Base-by-base conservation (phyloP, 768 basidiomycete species). In the Amanita phalloides region DNA sequence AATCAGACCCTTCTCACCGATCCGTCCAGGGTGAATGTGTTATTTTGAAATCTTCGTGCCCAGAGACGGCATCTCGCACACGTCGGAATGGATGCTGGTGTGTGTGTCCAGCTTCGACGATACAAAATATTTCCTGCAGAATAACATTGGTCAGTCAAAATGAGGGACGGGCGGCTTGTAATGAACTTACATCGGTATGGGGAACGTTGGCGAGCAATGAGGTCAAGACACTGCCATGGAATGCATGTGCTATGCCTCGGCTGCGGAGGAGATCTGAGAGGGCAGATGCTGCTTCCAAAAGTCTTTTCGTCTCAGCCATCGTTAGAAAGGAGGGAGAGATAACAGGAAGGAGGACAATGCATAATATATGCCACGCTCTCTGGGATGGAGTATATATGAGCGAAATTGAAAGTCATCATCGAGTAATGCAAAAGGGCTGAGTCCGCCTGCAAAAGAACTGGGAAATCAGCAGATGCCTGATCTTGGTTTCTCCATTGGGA, bases 11-110 rank as follows among this genome's bases (percentile, higher is more conserved):
- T 42, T 59, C 70, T 52, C 63, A 87, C 88, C 90, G 77, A 60
- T 89, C 87, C 51, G 82, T 88, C 89, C 89, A 90, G n/a, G 89
- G 82, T 0, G 89, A 87, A 57, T 82, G 76, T 10, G 77, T 82
- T 20, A 76, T 73, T 7, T 81, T 76, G 58, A 89, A 78, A 59
- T 83, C 76, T 32, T 79, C 74, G 60, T 71, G 81, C 26, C 77
- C 78, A 28, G 79, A 67, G 49, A 87, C 62, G 10, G 89, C 87
- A 57, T 90, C 85, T 52, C 89, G 81, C 43, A 88, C 85, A 53
- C 83, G 79, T 53, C 86, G 79, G 64, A 90, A 92, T 0, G 87
- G 83, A 63, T 90, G 82, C 0, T 74, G 66, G 30, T 70, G 75
- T 39, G 68, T 64, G 33, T 77, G 66, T n/a, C 82, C 79, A 43